Evolutionary conservation across 352 stramenopile species (phyloP).

Genomic region (Phytophthora cactorum): DNA sequence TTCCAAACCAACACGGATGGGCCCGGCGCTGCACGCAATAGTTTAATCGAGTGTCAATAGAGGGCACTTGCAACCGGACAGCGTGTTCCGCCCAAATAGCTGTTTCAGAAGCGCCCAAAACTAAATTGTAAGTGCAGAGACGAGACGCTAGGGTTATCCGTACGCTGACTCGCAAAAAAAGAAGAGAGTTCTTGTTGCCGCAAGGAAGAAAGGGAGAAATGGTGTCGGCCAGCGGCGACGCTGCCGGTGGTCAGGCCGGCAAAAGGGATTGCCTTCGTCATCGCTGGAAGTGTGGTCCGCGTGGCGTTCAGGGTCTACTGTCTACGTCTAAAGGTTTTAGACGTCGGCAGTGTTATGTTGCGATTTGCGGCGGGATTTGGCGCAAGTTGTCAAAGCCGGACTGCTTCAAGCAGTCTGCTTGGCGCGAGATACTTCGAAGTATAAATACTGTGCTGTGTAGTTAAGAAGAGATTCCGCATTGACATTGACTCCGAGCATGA

Average conservation of each 20-base stretch:
- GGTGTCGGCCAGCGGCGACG: not conserved
- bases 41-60: not conserved
- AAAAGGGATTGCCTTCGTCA: not conserved
- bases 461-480: not conserved
- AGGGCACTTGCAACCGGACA: constrained; percentile 6
- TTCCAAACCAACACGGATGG: constrained; percentile 3
- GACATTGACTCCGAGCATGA: not conserved
- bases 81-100: constrained; percentile 2
- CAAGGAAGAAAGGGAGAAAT: constrained; percentile 5
- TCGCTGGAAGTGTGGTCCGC: constrained; percentile 2
- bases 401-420: not conserved
- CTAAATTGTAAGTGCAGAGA: constrained; percentile 1
- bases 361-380: constrained; percentile 6
- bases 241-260: not conserved
- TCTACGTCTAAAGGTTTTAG: constrained; percentile 14
- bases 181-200: not conserved
- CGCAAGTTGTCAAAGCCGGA: constrained; percentile 11
- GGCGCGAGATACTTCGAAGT: not conserved
- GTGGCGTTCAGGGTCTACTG: not conserved
- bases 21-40: constrained; percentile 1
- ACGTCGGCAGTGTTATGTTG: not conserved
- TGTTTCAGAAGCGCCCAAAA: constrained; percentile 9
- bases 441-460: too few relatives aligned
- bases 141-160: constrained; percentile 10
- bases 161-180: constrained; percentile 21